Conservation (phyloP, 352 stramenopile genomes). For the Globisporangium solare region DNA sequence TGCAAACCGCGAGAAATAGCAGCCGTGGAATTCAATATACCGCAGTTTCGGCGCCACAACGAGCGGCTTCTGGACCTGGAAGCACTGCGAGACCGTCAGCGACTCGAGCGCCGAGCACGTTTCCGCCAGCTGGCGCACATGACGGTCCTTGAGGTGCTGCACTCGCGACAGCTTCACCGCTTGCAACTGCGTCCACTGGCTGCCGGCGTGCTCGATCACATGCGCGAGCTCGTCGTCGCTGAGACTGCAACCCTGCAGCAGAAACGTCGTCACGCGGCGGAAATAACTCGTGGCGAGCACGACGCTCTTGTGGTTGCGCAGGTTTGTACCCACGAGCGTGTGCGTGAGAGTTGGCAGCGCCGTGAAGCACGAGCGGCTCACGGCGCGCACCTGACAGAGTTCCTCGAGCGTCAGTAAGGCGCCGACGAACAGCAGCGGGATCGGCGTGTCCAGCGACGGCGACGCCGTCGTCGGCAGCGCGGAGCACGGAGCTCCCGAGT, state of each 20-base stretch:
- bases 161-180: conserved; percentile 41
- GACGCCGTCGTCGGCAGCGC: not conserved
- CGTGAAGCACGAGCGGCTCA: conserved; percentile 4
- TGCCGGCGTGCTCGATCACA: not conserved
- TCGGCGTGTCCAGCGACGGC: not conserved
- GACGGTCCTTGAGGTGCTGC: conserved; percentile 40
- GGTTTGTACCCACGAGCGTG: conserved; percentile 7
- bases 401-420: conserved; percentile 6
- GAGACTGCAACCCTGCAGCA: conserved; percentile 5
- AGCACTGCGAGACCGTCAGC: conserved; percentile 49
- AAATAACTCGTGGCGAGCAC: conserved; percentile 10
- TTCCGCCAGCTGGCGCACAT: conserved; percentile 33
- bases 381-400: conserved; percentile 3
- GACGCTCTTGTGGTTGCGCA: not conserved
- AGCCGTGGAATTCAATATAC: conserved; percentile 37
- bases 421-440: conserved; percentile 6
- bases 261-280: conserved; percentile 6
- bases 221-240: not conserved
- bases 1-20: conserved; percentile 36
- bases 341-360: conserved; percentile 9
- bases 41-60: conserved; percentile 31
- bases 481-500: not conserved
- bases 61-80: conserved; percentile 44
- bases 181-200: conserved; percentile 20
- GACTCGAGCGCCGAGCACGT: conserved; percentile 34